Evolutionary conservation across 495 filamentous ascomycete species (phyloP), one percentile per base, ranked within the genome.

Genomic region (Aspergillus mulundensis): DNA sequence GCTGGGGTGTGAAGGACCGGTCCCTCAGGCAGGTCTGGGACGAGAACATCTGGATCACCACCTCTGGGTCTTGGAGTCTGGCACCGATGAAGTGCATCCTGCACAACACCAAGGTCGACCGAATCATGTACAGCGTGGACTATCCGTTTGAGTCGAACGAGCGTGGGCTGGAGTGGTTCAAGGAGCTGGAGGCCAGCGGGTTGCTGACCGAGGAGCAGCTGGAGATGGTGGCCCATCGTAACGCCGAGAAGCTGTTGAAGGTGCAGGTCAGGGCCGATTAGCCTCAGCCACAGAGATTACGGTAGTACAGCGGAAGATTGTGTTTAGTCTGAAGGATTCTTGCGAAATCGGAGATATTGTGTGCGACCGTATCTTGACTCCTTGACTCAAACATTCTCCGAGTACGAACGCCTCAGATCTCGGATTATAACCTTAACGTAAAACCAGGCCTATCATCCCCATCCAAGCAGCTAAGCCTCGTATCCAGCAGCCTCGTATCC

Each of bases 1-100:
- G 32, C 2, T 36, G 32, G 32, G 32, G 32, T 15, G 5, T 10
- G 7, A 4, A 10, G 12, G 32, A 36, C 32, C 32, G 32, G 12
- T 15, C 43, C 4, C 43, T 46, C 6, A 10, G 23, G 43, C 23
- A 46, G 19, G 19, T 24, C 23, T 46, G 43, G 43, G 43, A 46
- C 25, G 23, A 46, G 19, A 70, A 52, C 62, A 70, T 43, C 75
- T 60, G 42, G 25, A 32, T 48, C 28, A 63, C 41, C 45, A 56
- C 32, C 19, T 51, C 32, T 11, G 53, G 53, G 11, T 21, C 24
- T 12, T 48, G 45, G 30, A 48, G 42, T 21, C 36, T 46, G 3
- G 21, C 32, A 15, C 45, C 43, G 18, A 20, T 56, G 6, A 36
- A 36, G 11, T 56, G n/a, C 43, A 24, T 48, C 12, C 16, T 24